Percentiles rank a stretch among this genome's conserved stretches.
Conservation (phyloP, 2,329 filamentous ascomycete genomes). For the Sclerotinia sclerotiorum region DNA sequence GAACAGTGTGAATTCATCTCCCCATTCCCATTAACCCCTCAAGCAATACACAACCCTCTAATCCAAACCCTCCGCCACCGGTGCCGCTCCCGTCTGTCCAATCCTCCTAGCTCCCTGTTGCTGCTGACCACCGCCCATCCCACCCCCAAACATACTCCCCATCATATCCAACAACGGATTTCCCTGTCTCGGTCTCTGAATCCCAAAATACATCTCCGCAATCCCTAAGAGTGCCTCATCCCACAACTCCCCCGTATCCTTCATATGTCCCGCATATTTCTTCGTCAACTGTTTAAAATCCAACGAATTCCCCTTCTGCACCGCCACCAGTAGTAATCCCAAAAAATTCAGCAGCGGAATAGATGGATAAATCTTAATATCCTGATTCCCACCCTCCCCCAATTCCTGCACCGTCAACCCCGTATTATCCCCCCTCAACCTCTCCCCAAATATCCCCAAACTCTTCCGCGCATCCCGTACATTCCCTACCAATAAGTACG, state of each 20-base stretch:
- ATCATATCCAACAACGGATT: constrained; percentile 98
- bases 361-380: constrained; percentile 81
- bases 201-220: constrained; percentile 95
- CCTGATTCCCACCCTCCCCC: constrained; percentile 71
- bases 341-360: constrained; percentile 96
- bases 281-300: constrained; percentile 77
- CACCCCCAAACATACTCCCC: constrained; percentile 87
- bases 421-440: constrained; percentile 56
- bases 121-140: constrained; percentile 49
- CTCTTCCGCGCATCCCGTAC: constrained; percentile 83
- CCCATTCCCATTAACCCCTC: neutral
- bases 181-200: constrained; percentile 81
- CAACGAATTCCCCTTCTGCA: constrained; percentile 74
- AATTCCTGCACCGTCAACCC: constrained; percentile 76
- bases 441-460: constrained; percentile 70
- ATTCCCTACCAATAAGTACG: constrained; percentile 89
- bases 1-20: neutral
- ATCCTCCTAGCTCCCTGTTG: constrained; percentile 43
- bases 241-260: constrained; percentile 75
- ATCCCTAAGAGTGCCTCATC: constrained; percentile 80
- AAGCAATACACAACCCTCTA: constrained; percentile 40
- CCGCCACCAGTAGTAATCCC: constrained; percentile 75
- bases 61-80: constrained; percentile 60
- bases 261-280: constrained; percentile 78
- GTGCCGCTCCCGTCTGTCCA: constrained; percentile 43